Base-by-base conservation (phyloP, 2,329 filamentous ascomycete genomes). In the Xylariaceae sp. region DNA sequence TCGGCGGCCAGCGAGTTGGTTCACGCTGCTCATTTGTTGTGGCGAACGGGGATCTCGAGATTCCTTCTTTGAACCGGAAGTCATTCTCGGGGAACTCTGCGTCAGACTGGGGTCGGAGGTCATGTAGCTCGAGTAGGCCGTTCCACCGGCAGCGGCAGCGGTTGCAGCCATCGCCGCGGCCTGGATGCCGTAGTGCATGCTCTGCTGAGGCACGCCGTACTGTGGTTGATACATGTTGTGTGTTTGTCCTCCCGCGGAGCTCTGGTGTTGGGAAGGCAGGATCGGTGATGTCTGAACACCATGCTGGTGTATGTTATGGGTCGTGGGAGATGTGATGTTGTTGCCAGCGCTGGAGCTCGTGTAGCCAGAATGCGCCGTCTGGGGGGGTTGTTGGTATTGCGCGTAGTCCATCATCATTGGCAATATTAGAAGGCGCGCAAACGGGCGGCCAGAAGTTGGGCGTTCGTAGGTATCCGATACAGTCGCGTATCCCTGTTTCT, bases 161-260 rank as follows among this genome's bases (percentile, higher is more conserved):
- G 91, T 96, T 27, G 88, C 83, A 44, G 88, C 91, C 89, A 96
- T 94, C 55, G 91, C 91, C 48, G 92, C 91, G 11, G 91, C 91
- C 71, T 95, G 89, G 46, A 91, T 89, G 55, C 81, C 86, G 74
- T 95, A 95, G 74, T 88, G 86, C 83, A 95, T 90, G 66, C 80
- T 80, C 64, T 84, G 79, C 61, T 86, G 82, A 58, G 87, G 78
- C 54, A 91, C 87, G 55, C 83, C 86, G 69, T 91, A 92, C 60
- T 84, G 79, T 70, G 87, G 82, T 66, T 88, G 83, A 72, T 96
- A 96, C 74, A 85, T 89, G 80, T 86, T 89, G 73, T 87, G 86
- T 48, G 76, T 76, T 63, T 85, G 79, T 67, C 81, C 82, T 59
- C 83, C 82, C 40, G 80, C 76, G 59, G 80, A 78, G 65, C 85